Evolutionary conservation across 2,329 filamentous ascomycete species (phyloP).

Genomic region (Fusarium piperis): DNA sequence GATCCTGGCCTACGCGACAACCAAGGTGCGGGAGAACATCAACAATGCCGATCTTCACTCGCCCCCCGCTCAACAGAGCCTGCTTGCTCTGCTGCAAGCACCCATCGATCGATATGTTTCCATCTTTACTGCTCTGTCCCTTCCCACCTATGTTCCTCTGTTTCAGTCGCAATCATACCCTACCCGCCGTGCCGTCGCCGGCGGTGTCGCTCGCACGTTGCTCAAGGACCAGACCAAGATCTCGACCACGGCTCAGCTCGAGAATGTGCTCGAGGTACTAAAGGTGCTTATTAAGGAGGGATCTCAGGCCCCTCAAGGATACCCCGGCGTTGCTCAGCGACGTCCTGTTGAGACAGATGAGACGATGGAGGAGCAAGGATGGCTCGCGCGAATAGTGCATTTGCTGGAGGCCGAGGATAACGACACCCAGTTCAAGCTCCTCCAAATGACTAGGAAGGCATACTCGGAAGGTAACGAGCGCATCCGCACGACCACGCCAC

Average conservation of each 20-base stretch:
- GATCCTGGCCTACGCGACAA: conserved; percentile 85
- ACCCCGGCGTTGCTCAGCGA: conserved; percentile 82
- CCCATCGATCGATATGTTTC: conserved; percentile 91
- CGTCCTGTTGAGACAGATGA: conserved; percentile 89
- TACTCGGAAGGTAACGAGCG: conserved; percentile 93
- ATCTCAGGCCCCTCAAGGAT: conserved; percentile 82
- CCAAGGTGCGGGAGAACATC: conserved; percentile 86
- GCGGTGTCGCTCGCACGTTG: conserved; percentile 85
- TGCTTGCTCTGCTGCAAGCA: conserved; percentile 88
- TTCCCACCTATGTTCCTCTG: conserved; percentile 91
- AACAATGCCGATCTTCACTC: conserved; percentile 97
- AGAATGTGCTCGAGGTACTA: conserved; percentile 87
- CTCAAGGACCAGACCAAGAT: conserved; percentile 85
- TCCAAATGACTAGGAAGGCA: conserved; percentile 87
- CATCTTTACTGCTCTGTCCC: conserved; percentile 92
- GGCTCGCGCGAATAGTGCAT: conserved; percentile 92
- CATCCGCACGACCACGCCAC: conserved; percentile 94
- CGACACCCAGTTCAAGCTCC: conserved; percentile 91
- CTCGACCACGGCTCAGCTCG: conserved; percentile 79
- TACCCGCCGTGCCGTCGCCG: conserved; percentile 88
- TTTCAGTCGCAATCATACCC: conserved; percentile 93
- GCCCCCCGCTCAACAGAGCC: conserved; percentile 83
- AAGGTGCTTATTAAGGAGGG: conserved; percentile 95
- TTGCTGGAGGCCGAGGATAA: conserved; percentile 85
- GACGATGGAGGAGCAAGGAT: conserved; percentile 97